Base-by-base conservation (phyloP, 108 stramenopile genomes). In the Aurantiochytrium sp. region DNA sequence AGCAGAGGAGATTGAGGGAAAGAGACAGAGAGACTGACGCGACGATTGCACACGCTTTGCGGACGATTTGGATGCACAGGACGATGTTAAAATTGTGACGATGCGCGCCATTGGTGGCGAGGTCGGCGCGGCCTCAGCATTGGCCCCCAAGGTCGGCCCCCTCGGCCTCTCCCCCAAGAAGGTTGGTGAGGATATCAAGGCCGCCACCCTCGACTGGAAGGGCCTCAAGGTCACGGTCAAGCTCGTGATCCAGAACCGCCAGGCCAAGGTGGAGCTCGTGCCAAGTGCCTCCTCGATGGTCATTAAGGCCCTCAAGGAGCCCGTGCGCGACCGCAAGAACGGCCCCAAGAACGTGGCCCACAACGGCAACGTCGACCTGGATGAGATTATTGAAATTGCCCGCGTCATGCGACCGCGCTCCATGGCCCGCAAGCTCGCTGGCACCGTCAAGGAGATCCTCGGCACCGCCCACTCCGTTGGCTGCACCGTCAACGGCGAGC, bases 181-280 rank as follows among this genome's bases (percentile, higher is more conserved):
- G 89, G 97, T 99, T 59, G 99, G 99, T 89, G 99, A 99, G 92
- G 99, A 99, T 94, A 99, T 99, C 95, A 96, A 97, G 94, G 98
- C 97, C 95, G 98, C 97, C 90, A 99, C 99, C 91, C 96, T 96
- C 98, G 99, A 99, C 95, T 99, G 99, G 99, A 99, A 99, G 95
- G 99, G 99, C 58, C 93, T 99, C 51, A 98, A 95, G 87, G 98
- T 99, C 58, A 99, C 97, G 49, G 99, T 99, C 91, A 99, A 98
- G 96, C 95, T 99, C 73, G 98, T 98, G 58, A 98, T 99, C 88
- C 95, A 98, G 89, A 99, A 99, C 94, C 97, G 99, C 95, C 97
- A 99, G 94, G 98, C 98, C 28, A 97, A 98, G 45, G 98, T 98
- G 58, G 94, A 95, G 73, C 96, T 99, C 94, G 96, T 99, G 90